Conservation (phyloP, 2,329 filamentous ascomycete species). For the Aspergillus terreus region DNA sequence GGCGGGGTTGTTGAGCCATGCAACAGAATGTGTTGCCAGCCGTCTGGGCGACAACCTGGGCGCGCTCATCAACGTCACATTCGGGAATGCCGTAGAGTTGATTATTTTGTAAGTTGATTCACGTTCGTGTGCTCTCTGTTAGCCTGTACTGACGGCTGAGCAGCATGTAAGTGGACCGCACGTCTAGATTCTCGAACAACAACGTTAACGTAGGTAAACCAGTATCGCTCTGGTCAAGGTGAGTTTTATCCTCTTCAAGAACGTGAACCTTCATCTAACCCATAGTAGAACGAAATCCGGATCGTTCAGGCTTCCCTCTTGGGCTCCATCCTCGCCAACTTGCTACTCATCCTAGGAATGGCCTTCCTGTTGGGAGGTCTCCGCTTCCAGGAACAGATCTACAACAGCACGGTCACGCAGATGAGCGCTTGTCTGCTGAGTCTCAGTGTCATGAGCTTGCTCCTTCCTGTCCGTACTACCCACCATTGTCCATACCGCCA, state of each 20-base stretch:
- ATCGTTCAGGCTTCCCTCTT: conserved; percentile 89
- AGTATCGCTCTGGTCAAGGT: conserved; percentile 74
- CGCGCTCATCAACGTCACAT: conserved; percentile 71
- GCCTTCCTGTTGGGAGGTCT: conserved; percentile 82
- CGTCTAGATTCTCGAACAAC: too few relatives aligned
- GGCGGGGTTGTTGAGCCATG: conserved; percentile 67
- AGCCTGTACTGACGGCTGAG: conserved; percentile 4
- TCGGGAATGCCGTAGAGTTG: conserved; percentile 74
- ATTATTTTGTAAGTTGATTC: conserved; percentile 61
- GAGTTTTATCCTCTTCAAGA: conserved; percentile 9
- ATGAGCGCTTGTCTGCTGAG: conserved; percentile 93
- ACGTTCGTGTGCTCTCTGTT: conserved; percentile 14
- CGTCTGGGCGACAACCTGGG: conserved; percentile 70
- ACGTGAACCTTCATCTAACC: conserved; percentile 1
- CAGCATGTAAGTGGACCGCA: conserved; percentile 51
- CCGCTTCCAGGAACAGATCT: conserved; percentile 87
- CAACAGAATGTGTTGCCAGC: conserved; percentile 70
- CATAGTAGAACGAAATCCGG: conserved; percentile 65
- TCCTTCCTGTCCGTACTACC: conserved; percentile 64
- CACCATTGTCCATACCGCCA: neutral
- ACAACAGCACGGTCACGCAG: conserved; percentile 92
- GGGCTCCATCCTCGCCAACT: conserved; percentile 83
- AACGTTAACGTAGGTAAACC: conserved; percentile 7
- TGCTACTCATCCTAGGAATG: conserved; percentile 88
- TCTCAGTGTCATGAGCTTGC: conserved; percentile 82